Conservation (phyloP, 139 green algal genomes). For the Limnomonas spitsbergensis region DNA sequence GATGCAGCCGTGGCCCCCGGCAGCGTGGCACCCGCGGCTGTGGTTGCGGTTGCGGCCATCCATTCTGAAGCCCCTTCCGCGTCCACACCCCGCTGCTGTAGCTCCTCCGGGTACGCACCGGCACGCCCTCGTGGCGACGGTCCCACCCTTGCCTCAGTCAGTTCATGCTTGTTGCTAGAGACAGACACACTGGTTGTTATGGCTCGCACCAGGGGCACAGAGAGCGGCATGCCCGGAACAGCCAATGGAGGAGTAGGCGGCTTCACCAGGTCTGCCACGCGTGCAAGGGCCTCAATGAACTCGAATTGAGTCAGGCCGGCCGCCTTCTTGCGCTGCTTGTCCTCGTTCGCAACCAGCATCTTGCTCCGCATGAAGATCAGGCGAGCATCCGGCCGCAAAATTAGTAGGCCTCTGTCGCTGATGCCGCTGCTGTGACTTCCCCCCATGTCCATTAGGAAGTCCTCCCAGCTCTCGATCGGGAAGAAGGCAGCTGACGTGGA, state of each 20-base stretch:
- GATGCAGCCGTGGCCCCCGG: background rate
- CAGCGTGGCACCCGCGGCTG: background rate
- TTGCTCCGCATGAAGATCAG: background rate
- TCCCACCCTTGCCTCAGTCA: background rate
- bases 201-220: too few relatives aligned
- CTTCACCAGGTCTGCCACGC: background rate
- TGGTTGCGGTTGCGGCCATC: too few relatives aligned
- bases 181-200: too few relatives aligned
- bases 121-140: background rate
- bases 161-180: too few relatives aligned
- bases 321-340: background rate
- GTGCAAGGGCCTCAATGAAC: background rate
- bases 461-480: background rate
- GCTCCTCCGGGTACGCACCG: background rate
- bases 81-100: too few relatives aligned
- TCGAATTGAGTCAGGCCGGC: background rate
- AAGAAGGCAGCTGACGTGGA: too few relatives aligned
- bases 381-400: background rate
- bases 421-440: too few relatives aligned
- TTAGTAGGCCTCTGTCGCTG: too few relatives aligned
- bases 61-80: too few relatives aligned
- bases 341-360: background rate
- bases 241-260: background rate
- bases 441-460: background rate
- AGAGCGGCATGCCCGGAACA: too few relatives aligned